Percentiles rank a stretch among this genome's conserved stretches.
phyloP scores from a whole-genome alignment of 805 yeast genomes.

The Ogataea thermomethanolica region DNA sequence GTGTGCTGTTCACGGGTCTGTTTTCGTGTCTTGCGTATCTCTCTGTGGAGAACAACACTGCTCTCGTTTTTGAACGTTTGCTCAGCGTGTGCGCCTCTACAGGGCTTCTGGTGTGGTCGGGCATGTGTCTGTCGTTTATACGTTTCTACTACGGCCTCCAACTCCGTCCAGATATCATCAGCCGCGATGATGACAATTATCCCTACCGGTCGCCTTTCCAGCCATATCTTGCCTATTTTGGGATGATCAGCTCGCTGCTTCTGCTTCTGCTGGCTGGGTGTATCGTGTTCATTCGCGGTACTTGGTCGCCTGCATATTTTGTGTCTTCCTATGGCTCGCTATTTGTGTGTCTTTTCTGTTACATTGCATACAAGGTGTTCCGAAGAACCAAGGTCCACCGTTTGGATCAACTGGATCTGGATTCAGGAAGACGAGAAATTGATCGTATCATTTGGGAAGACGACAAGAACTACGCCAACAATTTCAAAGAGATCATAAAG shows the following conservation, averaged over 20 bases:
- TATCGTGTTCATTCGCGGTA: conserved; percentile 44
- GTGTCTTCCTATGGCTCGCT: conserved; percentile 53
- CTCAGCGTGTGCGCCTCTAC: conserved; percentile 69
- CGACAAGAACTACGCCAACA: conserved; percentile 40
- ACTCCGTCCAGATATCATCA: conserved; percentile 52
- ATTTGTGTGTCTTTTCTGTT: conserved; percentile 42
- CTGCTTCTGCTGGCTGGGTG: conserved; percentile 48
- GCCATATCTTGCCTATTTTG: conserved; percentile 51
- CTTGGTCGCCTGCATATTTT: conserved; percentile 49
- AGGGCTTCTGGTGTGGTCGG: conserved; percentile 75
- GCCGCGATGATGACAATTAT: conserved; percentile 50
- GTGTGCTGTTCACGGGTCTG: conserved; percentile 60
- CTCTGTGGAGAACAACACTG: conserved; percentile 54
- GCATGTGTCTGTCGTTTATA: conserved; percentile 55
- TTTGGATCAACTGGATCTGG: conserved; percentile 73
- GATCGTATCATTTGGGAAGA: conserved; percentile 83
- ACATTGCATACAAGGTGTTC: conserved; percentile 48
- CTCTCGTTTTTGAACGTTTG: conserved; percentile 61
- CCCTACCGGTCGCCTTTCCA: conserved; percentile 56
- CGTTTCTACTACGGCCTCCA: conserved; percentile 54
- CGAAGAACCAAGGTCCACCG: conserved; percentile 64
- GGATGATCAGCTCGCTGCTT: conserved; percentile 40
- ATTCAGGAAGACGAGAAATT: conserved; percentile 79
- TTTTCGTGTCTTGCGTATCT: conserved; percentile 61
- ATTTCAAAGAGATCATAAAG: conserved; percentile 30